A percentile compares a stretch with the other conserved stretches of the same genome.
phyloP scores from a whole-genome alignment of 371 early-diverging fungal genomes.

The Apophysomyces variabilis region DNA sequence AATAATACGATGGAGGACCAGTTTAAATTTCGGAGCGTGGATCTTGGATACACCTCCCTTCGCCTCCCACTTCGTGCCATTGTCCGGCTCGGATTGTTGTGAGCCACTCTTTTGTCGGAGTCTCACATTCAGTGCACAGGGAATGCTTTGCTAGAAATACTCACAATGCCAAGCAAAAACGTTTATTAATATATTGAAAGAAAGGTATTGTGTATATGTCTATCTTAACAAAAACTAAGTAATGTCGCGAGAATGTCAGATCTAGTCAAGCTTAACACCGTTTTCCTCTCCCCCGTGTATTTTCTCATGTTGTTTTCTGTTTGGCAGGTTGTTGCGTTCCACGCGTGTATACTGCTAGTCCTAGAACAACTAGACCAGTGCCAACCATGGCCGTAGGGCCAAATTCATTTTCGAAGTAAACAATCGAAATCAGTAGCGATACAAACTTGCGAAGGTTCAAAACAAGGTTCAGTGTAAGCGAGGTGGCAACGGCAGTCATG shows the following conservation, averaged over 20 bases:
- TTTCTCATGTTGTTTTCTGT: neutral
- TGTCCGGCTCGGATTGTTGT: too few relatives aligned
- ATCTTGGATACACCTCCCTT: too few relatives aligned
- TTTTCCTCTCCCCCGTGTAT: neutral
- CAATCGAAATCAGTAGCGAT: slow-evolving; percentile 81
- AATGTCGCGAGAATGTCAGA: neutral
- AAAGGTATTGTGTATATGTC: too few relatives aligned
- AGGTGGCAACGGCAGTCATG: slow-evolving; percentile 75
- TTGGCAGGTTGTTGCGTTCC: slow-evolving; percentile 6
- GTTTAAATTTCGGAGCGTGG: slow-evolving; percentile 10
- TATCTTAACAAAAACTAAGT: too few relatives aligned
- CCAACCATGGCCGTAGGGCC: slow-evolving; percentile 70
- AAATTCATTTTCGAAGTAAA: slow-evolving; percentile 80
- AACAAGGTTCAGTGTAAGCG: slow-evolving; percentile 85
- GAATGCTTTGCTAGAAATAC: too few relatives aligned
- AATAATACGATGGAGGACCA: slow-evolving; percentile 2
- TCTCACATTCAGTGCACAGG: too few relatives aligned
- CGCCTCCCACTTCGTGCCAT: too few relatives aligned
- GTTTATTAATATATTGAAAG: too few relatives aligned
- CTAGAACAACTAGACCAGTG: slow-evolving; percentile 73
- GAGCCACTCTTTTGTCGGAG: too few relatives aligned
- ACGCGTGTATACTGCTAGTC: slow-evolving; percentile 75
- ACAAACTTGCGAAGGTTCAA: slow-evolving; percentile 86
- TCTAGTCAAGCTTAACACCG: neutral
- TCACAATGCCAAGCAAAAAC: too few relatives aligned